Conservation (phyloP, 192 early-diverging fungal species). For the Coemansia sp. region DNA sequence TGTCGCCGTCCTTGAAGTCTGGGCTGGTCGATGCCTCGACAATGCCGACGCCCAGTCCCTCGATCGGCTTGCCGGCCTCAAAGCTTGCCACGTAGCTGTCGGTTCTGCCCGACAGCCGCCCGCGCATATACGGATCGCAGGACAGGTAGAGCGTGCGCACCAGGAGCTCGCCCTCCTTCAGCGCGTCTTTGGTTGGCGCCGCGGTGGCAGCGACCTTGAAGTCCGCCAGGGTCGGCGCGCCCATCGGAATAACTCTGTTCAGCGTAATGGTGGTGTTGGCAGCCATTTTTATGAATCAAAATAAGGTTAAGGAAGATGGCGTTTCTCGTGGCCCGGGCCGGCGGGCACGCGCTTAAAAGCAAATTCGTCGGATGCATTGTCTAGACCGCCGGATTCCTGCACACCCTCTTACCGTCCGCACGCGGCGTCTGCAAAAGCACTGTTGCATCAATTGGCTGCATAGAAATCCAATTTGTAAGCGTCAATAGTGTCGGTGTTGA, state of each 20-base stretch:
- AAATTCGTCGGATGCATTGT: too few relatives aligned
- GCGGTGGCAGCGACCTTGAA: constrained; percentile 17
- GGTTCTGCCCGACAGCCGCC: constrained; percentile 32
- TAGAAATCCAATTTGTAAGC: too few relatives aligned
- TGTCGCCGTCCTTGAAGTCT: constrained; percentile 59
- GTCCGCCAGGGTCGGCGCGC: constrained; percentile 18
- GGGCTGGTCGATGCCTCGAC: constrained; percentile 63
- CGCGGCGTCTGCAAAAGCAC: too few relatives aligned
- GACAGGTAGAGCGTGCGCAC: constrained; percentile 65
- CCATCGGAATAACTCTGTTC: constrained; percentile 11
- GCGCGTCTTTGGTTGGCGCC: constrained; percentile 16
- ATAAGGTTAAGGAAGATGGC: too few relatives aligned
- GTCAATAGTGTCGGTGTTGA: too few relatives aligned
- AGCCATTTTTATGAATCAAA: constrained; percentile 11
- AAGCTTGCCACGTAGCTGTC: constrained; percentile 57
- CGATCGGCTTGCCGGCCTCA: constrained; percentile 53
- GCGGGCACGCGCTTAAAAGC: too few relatives aligned
- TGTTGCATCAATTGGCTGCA: too few relatives aligned
- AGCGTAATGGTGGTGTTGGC: constrained; percentile 15
- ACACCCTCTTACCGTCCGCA: too few relatives aligned
- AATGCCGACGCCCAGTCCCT: constrained; percentile 44
- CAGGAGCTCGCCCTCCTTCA: constrained; percentile 29
- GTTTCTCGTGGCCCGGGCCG: too few relatives aligned
- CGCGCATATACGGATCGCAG: constrained; percentile 74
- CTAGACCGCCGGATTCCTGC: too few relatives aligned